Percentiles rank a stretch among this genome's conserved stretches.
These are phyloP conservation scores for Venturia oleaginea DNA, from an alignment of 2,329 filamentous ascomycete genomes.

Conservation along the genomic window DNA sequence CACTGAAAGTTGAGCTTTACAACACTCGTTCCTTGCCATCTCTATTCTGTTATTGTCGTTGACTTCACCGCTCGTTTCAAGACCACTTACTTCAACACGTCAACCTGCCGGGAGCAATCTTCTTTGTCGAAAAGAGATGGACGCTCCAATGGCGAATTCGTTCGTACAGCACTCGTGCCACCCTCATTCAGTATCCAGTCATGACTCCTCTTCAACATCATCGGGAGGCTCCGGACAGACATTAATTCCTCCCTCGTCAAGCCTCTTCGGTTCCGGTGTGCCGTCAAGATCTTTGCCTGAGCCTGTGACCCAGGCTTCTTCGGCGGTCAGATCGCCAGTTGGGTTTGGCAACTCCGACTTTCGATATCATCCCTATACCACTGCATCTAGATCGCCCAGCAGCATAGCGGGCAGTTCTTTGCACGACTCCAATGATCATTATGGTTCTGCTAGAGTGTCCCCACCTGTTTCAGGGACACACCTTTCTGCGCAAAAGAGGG, in stretches of 20 bases:
- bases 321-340: slow-evolving; percentile 21
- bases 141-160: slow-evolving; percentile 7
- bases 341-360: slow-evolving; percentile 7
- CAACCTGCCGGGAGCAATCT: background rate
- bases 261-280: slow-evolving; percentile 21
- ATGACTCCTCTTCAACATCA: slow-evolving; percentile 26
- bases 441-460: slow-evolving; percentile 26
- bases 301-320: slow-evolving; percentile 24
- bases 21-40: background rate
- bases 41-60: background rate
- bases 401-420: slow-evolving; percentile 12
- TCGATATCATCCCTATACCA: slow-evolving; percentile 14
- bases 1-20: background rate
- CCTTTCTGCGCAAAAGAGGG: slow-evolving; percentile 73
- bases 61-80: background rate
- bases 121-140: background rate
- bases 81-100: background rate
- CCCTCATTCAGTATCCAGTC: slow-evolving; percentile 17
- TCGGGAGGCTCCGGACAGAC: slow-evolving; percentile 25
- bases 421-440: slow-evolving; percentile 11
- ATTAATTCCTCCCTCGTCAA: slow-evolving; percentile 26
- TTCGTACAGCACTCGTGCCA: slow-evolving; percentile 13
- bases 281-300: slow-evolving; percentile 12
- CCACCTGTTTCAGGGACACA: slow-evolving; percentile 37
- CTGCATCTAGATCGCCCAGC: slow-evolving; percentile 14